A percentile compares a stretch with the other conserved stretches of the same genome.
Evolutionary conservation across 2,329 filamentous ascomycete species (phyloP).

Genomic region (Metarhizium robertsii): DNA sequence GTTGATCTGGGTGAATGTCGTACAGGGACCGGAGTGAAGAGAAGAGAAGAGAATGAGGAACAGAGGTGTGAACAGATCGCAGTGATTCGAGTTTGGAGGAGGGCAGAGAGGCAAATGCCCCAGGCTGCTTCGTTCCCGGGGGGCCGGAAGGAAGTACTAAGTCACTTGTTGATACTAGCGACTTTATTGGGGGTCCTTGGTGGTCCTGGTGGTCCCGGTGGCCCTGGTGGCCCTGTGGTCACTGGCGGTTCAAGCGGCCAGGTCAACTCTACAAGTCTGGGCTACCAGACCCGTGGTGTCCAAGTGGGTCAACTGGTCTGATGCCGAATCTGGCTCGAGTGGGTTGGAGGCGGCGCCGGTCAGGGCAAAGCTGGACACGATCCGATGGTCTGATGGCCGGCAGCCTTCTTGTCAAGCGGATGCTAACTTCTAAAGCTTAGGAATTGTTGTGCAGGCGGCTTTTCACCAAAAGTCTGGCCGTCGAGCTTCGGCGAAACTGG

Average conservation of each 20-base stretch:
- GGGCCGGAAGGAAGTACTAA: conserved; percentile 3
- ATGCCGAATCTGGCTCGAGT: not conserved
- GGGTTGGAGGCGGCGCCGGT: not conserved
- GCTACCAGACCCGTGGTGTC: no score
- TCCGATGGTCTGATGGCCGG: no score
- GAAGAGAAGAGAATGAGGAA: not conserved
- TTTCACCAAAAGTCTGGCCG: no score
- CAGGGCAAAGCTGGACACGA: not conserved
- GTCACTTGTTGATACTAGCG: not conserved
- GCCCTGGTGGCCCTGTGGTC: no score
- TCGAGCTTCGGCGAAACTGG: no score
- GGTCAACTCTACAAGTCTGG: no score
- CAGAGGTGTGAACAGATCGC: conserved; percentile 5
- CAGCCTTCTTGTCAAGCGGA: no score
- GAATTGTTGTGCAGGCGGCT: no score
- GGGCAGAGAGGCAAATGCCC: conserved; percentile 5
- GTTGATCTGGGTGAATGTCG: conserved; percentile 5
- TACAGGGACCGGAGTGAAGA: conserved; percentile 4
- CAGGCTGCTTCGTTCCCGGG: conserved; percentile 7
- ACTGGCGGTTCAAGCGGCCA: no score
- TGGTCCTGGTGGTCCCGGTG: no score
- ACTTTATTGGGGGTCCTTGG: conserved; percentile 1
- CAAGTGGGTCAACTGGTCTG: no score
- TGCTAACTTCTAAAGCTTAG: no score
- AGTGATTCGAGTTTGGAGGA: conserved; percentile 1